Conservation (phyloP, 805 yeast genomes). For the Lipomyces sp. region DNA sequence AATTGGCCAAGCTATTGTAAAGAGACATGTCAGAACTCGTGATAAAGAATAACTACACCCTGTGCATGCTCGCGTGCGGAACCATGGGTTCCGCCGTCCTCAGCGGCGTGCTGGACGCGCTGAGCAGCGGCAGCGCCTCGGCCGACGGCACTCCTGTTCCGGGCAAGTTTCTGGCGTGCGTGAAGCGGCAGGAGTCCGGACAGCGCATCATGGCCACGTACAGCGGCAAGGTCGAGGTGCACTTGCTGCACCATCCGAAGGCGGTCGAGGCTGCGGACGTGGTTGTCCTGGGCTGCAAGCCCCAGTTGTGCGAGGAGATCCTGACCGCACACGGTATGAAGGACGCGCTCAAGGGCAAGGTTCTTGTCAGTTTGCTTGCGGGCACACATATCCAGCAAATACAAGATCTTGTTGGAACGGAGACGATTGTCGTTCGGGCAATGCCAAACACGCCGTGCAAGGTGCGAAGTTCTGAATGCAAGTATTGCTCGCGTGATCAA, state of each 20-base stretch:
- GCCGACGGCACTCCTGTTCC: conserved; percentile 53
- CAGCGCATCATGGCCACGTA: conserved; percentile 49
- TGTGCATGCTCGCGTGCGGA: conserved; percentile 88
- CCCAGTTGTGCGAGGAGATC: conserved; percentile 67
- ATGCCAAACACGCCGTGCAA: conserved; percentile 89
- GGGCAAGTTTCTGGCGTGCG: conserved; percentile 71
- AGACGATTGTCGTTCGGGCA: conserved; percentile 69
- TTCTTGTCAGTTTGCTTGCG: conserved; percentile 80
- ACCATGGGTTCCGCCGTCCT: conserved; percentile 93
- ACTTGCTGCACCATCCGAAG: conserved; percentile 47
- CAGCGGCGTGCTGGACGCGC: conserved; percentile 63
- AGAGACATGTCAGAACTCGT: conserved; percentile 1
- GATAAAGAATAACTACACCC: conserved; percentile 12
- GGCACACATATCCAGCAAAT: conserved; percentile 85
- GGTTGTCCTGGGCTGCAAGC: conserved; percentile 83
- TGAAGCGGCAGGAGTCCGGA: conserved; percentile 52
- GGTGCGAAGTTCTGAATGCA: conserved; percentile 1
- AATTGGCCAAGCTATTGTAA: too few species aligned
- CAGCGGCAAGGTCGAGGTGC: conserved; percentile 51
- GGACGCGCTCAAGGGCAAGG: conserved; percentile 48
- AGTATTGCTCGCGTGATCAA: neutral
- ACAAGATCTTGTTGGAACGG: conserved; percentile 40
- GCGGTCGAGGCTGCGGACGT: conserved; percentile 67
- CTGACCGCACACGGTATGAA: conserved; percentile 46
- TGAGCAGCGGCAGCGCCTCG: conserved; percentile 21